Evolutionary conservation across 345 rosid species (phyloP), one percentile per base, ranked within the genome.

Genomic region (Lepidium didymum): DNA sequence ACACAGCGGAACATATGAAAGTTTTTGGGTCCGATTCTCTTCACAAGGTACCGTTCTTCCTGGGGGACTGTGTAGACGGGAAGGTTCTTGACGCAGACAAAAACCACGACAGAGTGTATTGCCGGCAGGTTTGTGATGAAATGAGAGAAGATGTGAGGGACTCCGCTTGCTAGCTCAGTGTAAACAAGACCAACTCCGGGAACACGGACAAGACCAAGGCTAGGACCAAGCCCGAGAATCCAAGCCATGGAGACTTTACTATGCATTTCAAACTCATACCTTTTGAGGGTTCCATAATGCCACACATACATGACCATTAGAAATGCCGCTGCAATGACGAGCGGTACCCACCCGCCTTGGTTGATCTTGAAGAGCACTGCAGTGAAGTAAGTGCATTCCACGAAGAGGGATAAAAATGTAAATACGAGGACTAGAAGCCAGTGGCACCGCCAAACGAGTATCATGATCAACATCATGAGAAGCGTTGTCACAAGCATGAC

Each of bases 291-390:
- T 53, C 96, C 96, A 38, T 86, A 88, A 46, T 88, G 96, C 96
- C 91, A 88, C 1, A 78, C 75, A 13, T 81, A 83, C 96, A 88
- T 88, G 69, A 86, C 57, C 16, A 86, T 2, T n/a, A 88, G 85
- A 78, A 86, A 88, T 41, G 79, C 84, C 0, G 83, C 86, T 0
- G 96, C 87, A 5, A 88, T 83, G 56, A 78, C 96, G 0, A 88
- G 88, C 12, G 95, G 91, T 3, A 88, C 89, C 95, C 95, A 88
- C 8, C 95, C 95, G 9, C 96, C 96, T 72, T 84, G 91, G 74
- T 88, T 76, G 16, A 88, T 72, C 77, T 88, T 88, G 79, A 86
- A 83, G 37, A 88, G 84, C 34, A 88, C 81, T 0, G 95, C 87
- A 1, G 85, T 84, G 65, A 88, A 81, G 82, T 86, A 88, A 18